Evolutionary conservation across 2,329 filamentous ascomycete genomes (phyloP).

Genomic region (Pseudocercospora eumusae): DNA sequence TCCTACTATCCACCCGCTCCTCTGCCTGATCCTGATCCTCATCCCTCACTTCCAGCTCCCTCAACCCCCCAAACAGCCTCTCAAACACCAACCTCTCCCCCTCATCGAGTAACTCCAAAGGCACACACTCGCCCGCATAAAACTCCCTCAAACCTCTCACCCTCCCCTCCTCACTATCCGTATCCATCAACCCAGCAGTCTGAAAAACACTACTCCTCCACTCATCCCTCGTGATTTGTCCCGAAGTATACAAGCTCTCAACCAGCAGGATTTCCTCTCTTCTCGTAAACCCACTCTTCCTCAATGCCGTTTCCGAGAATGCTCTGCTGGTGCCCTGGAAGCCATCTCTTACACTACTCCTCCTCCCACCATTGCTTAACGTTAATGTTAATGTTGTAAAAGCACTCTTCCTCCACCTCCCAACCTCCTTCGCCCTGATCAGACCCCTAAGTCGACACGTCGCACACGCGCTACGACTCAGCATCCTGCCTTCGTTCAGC

Average conservation of each 20-base stretch:
- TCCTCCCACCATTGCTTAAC: too few relatives aligned
- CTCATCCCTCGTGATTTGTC: conserved; percentile 25
- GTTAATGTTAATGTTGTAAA: not conserved
- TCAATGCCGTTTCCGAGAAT: too few relatives aligned
- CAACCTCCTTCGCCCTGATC: conserved; percentile 20
- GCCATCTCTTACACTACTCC: not conserved
- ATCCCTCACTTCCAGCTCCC: conserved; percentile 43
- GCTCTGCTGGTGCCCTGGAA: not conserved
- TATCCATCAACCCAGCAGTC: conserved; percentile 17
- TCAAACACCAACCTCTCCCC: conserved; percentile 76
- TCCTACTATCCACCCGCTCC: conserved; percentile 38
- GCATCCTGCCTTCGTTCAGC: not conserved
- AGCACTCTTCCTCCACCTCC: conserved; percentile 10
- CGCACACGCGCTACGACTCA: conserved; percentile 1
- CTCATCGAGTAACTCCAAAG: conserved; percentile 66
- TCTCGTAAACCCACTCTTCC: conserved; percentile 15
- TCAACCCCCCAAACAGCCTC: conserved; percentile 74
- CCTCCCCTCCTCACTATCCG: conserved; percentile 8
- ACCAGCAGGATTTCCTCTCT: conserved; percentile 25
- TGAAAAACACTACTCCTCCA: conserved; percentile 26
- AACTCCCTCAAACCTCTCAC: conserved; percentile 25
- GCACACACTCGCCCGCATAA: conserved; percentile 64
- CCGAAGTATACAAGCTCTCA: conserved; percentile 24
- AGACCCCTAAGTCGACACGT: conserved; percentile 22
- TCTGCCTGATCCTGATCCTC: conserved; percentile 64